Percentiles rank a stretch among this genome's conserved stretches.
Evolutionary conservation across 768 basidiomycete genomes (phyloP).

Genomic region (Heimioporus sp.): DNA sequence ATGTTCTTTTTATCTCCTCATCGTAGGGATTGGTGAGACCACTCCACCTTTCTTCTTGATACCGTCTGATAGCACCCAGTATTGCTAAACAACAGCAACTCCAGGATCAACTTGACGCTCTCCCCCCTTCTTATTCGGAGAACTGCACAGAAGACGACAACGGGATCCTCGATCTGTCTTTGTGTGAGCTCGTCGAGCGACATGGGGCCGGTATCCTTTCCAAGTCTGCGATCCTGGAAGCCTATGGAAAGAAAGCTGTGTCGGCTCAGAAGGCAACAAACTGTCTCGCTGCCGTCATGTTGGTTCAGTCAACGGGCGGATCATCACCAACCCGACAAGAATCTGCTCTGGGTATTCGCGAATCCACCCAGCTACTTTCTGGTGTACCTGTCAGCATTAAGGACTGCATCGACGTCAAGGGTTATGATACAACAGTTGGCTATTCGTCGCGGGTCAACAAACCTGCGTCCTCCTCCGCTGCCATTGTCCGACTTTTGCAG

Average conservation of each 20-base stretch:
- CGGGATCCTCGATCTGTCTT: slow-evolving; percentile 34
- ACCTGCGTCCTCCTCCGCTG: slow-evolving; percentile 35
- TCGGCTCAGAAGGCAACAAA: slow-evolving; percentile 44
- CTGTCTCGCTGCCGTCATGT: slow-evolving; percentile 47
- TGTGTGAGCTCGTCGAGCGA: slow-evolving; percentile 35
- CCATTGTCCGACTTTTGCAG: slow-evolving; percentile 38
- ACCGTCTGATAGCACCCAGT: slow-evolving; percentile 16
- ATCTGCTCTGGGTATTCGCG: slow-evolving; percentile 1
- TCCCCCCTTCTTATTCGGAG: slow-evolving; percentile 29
- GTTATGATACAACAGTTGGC: slow-evolving; percentile 46
- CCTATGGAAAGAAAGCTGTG: slow-evolving; percentile 41
- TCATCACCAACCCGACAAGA: slow-evolving; percentile 1
- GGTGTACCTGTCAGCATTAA: slow-evolving; percentile 52
- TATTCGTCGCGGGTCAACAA: slow-evolving; percentile 37
- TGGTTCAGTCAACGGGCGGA: slow-evolving; percentile 28
- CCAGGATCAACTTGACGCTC: slow-evolving; percentile 25
- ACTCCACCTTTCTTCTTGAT: background rate
- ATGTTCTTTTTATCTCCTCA: slow-evolving; percentile 28
- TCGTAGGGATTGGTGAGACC: slow-evolving; percentile 29
- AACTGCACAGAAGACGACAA: slow-evolving; percentile 35
- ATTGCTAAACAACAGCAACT: slow-evolving; percentile 34
- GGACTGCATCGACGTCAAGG: slow-evolving; percentile 44
- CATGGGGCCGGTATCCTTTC: slow-evolving; percentile 28
- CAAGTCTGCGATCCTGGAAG: slow-evolving; percentile 32
- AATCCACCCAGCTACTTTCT: slow-evolving; percentile 29